Evolutionary conservation across 2,329 filamentous ascomycete genomes (phyloP), one percentile per base, ranked within the genome.

Genomic region (Nakataea oryzae): DNA sequence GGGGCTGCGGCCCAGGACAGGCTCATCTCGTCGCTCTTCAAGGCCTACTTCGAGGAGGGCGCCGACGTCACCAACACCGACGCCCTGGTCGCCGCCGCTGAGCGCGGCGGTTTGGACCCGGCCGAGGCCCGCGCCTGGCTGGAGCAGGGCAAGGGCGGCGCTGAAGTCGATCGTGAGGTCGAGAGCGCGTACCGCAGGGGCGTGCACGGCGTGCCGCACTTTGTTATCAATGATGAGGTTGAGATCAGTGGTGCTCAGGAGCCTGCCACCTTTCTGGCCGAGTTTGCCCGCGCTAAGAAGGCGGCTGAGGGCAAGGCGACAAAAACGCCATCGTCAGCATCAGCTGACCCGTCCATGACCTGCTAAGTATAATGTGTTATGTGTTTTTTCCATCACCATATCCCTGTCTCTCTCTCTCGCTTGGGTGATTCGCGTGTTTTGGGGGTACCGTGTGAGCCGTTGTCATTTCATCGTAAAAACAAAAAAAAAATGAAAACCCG

Each of bases 221-320:
- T 91, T 71, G 85, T 85, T 14, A 82, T 95, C 65, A 87, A 93
- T 69, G 86, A 79, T 1, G 78, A 77, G 66, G 87, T 85, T 72
- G 82, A 86, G 66, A 73, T 93, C 32, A 81, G 85, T 30, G 90
- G 90, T 1, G 90, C 89, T 1, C 86, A 92, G 74, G 88, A 91
- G 63, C 80, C 86, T 2, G 76, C 79, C 57, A 81, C 80, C 1
- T 93, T 93, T 69, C 72, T 90, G 64, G 78, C 85, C 67, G 74
- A 87, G 58, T 89, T 93, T 71, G 77, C 85, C 65, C 77, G 79
- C 68, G 79, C 73, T 21, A 76, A 75, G 70, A 68, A 72, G 55
- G 69, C 70, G 6, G 61, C 66, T 59, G 34, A 62, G 60, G 58
- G 63, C 64, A 17, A 65, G 64, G 62, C 58, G 50, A 1, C 54